phyloP scores from a whole-genome alignment of 1,139 yeast species.

The Sugiyamaella pinicola region DNA sequence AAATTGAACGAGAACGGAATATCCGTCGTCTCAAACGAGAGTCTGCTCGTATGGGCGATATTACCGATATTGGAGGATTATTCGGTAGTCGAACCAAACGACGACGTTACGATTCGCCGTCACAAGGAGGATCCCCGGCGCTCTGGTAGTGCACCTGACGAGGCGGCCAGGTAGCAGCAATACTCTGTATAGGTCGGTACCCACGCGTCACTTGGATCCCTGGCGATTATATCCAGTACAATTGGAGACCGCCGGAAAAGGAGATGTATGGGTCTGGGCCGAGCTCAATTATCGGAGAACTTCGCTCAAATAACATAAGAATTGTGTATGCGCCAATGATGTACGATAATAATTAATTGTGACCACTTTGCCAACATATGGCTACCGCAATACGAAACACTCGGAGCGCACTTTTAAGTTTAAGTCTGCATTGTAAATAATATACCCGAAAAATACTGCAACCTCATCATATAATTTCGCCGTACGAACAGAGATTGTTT shows the following conservation, averaged over 20 bases:
- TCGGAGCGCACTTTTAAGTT: background rate
- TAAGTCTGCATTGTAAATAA: background rate
- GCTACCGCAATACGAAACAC: background rate
- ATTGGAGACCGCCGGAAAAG: too few relatives aligned
- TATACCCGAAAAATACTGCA: background rate
- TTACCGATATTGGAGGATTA: constrained; percentile 41
- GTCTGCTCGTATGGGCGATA: constrained; percentile 50
- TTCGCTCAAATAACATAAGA: too few relatives aligned
- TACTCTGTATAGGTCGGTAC: too few relatives aligned
- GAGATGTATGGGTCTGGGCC: too few relatives aligned
- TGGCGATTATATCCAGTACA: too few relatives aligned
- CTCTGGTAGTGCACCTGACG: constrained; percentile 24
- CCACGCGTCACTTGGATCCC: too few relatives aligned
- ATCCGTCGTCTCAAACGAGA: constrained; percentile 91
- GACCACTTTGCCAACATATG: background rate
- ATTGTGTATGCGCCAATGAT: background rate
- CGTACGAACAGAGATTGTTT: background rate
- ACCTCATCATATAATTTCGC: background rate
- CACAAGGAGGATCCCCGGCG: constrained; percentile 31
- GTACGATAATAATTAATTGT: constrained; percentile 10
- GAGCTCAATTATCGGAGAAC: too few relatives aligned
- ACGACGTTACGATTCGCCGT: constrained; percentile 33
- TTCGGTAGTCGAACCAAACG: constrained; percentile 41
- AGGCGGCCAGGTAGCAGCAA: background rate
- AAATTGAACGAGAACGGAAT: constrained; percentile 91